Conservation (phyloP, 2,329 filamentous ascomycete genomes). For the Talaromyces amestolkiae region DNA sequence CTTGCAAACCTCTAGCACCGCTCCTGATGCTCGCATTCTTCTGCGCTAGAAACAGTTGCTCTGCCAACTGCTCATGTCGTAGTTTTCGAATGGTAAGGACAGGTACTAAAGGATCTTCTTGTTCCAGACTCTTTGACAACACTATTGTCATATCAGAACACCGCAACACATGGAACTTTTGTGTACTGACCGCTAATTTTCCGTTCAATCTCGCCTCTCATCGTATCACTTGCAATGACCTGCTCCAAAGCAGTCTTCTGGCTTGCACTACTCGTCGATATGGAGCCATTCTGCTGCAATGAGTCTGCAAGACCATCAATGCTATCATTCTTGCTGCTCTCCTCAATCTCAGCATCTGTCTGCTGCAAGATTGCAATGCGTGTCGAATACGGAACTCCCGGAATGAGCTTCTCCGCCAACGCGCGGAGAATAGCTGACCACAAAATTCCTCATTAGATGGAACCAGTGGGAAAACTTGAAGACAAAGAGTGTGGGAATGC, state of each 20-base stretch:
- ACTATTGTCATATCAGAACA: conserved; percentile 31
- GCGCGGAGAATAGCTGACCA: conserved; percentile 65
- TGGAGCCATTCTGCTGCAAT: conserved; percentile 13
- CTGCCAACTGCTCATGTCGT: conserved; percentile 60
- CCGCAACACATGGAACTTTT: neutral
- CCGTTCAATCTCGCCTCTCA: conserved; percentile 54
- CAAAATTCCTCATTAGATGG: neutral
- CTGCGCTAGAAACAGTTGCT: conserved; percentile 65
- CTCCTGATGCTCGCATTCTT: conserved; percentile 73
- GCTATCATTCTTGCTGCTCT: conserved; percentile 26
- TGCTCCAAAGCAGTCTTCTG: conserved; percentile 60
- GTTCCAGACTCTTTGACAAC: conserved; percentile 60
- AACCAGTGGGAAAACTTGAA: neutral
- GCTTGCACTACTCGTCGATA: conserved; percentile 21
- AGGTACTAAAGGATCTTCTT: conserved; percentile 50
- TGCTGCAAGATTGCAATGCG: conserved; percentile 69
- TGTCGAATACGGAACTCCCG: conserved; percentile 66
- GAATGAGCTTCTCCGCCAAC: conserved; percentile 74
- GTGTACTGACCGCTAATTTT: conserved; percentile 57
- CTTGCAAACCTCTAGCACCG: conserved; percentile 70
- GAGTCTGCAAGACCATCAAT: conserved; percentile 16
- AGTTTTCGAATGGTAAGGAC: conserved; percentile 62
- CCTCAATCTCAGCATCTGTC: conserved; percentile 44
- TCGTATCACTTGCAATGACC: conserved; percentile 56
- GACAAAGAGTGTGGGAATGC: conserved; percentile 23